Conservation (phyloP, 1,139 yeast genomes). For the Yamadazyma triangularis region DNA sequence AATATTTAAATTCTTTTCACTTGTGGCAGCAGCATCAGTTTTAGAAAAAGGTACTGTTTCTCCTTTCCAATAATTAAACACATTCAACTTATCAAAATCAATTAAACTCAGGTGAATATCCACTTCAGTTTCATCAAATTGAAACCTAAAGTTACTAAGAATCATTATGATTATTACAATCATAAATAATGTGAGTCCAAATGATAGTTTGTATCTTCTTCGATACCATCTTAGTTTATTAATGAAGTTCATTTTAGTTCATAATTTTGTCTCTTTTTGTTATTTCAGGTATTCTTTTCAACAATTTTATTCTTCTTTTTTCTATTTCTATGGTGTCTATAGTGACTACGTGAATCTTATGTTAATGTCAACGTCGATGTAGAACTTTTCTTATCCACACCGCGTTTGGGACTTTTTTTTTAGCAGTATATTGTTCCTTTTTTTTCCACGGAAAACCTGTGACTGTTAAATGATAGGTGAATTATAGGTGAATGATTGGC, state of each 20-base stretch:
- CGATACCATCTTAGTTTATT: not conserved
- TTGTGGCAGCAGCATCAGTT: conserved; percentile 12
- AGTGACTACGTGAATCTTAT: too few species aligned
- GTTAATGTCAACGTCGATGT: too few species aligned
- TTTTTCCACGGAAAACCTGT: too few species aligned
- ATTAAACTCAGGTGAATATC: conserved; percentile 7
- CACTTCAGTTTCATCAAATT: conserved; percentile 8
- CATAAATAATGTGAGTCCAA: conserved; percentile 1
- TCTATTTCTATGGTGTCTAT: too few species aligned
- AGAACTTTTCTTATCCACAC: too few species aligned
- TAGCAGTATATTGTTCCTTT: too few species aligned
- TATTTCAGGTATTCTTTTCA: too few species aligned
- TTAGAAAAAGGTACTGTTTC: conserved; percentile 13
- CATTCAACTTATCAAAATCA: conserved; percentile 1
- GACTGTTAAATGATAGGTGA: too few species aligned
- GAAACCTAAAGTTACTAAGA: conserved; percentile 1
- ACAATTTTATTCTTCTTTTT: too few species aligned
- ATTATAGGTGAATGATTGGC: too few species aligned
- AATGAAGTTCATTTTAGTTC: not conserved
- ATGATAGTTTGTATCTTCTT: conserved; percentile 1
- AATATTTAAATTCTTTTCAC: conserved; percentile 10
- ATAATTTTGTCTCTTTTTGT: too few species aligned
- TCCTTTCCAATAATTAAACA: conserved; percentile 1
- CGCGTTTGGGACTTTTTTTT: too few species aligned
- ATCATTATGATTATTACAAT: conserved; percentile 1